Evolutionary conservation across 148 eudicot species (phyloP), one percentile per base, ranked within the genome.

Genomic region (Amaranthus palmeri): DNA sequence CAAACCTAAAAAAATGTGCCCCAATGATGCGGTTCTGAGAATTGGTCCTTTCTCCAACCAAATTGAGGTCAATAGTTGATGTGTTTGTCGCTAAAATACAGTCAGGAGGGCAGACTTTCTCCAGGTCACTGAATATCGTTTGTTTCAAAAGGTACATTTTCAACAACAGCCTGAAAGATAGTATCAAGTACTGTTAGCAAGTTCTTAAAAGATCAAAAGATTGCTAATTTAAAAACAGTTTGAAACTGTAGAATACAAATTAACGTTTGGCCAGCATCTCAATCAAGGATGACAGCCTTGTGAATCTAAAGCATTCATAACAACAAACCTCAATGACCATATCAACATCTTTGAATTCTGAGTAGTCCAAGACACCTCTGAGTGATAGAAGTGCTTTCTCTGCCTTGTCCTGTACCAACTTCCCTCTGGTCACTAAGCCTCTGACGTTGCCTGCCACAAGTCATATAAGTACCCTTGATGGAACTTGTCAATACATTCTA

Each of bases 1-100:
- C 68, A 63, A 65, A 93, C 98, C 98, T 93, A 87, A 93, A 93
- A 84, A 93, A 93, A 76, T 93, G 98, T 65, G 98, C 98, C 77
- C 98, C 98, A 63, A 93, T 59, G 70, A 93, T 85, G 69, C 97
- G 90, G 41, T 88, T 91, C 74, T 91, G 87, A 76, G 97, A 89
- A 52, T 58, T 81, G 55, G 96, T 93, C 84, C 68, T 86, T 79
- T 85, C 88, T 70, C 98, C 98, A 70, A 93, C 61, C 67, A 91
- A 12, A 71, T 86, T 85, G 70, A 93, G 88, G 79, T 93, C 93
- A 85, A 93, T 93, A 54, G 97, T 91, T 15, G 97, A 91, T 54
- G 98, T 93, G 75, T 93, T 93, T 78, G 97, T 65, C 49, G 98
- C 97, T 87, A 93, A 85, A 78, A 93, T 89, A 83, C 98, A 93